Conservation (phyloP, 1,284 basidiomycete species). For the Boletus semigastroideus region DNA sequence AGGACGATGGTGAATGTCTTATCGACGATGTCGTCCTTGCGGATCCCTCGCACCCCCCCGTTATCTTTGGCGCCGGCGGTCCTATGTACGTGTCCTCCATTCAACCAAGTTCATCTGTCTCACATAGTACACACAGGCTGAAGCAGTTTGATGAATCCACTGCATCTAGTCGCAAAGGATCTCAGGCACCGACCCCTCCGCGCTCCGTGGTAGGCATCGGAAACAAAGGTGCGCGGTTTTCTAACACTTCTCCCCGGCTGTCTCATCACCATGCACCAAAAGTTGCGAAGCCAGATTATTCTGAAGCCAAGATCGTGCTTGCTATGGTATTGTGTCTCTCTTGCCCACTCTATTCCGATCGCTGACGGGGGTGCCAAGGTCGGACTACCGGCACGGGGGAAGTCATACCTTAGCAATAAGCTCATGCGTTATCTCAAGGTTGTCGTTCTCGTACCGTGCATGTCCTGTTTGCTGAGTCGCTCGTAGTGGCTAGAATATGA, state of each 20-base stretch:
- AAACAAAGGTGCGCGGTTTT: slow-evolving; percentile 59
- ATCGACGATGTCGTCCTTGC: slow-evolving; percentile 14
- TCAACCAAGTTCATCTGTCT: background rate
- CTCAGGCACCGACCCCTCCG: slow-evolving; percentile 72
- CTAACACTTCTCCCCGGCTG: background rate
- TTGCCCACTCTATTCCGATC: background rate
- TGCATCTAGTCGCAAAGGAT: slow-evolving; percentile 62
- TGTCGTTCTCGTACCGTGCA: slow-evolving; percentile 16
- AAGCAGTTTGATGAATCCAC: slow-evolving; percentile 78
- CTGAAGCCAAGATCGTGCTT: slow-evolving; percentile 96
- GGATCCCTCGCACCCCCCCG: slow-evolving; percentile 22
- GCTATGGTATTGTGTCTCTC: slow-evolving; percentile 78
- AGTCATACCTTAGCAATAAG: slow-evolving; percentile 85
- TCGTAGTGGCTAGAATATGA: slow-evolving; percentile 96
- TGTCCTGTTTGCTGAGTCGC: slow-evolving; percentile 10
- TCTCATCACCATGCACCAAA: background rate
- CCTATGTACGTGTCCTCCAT: slow-evolving; percentile 27
- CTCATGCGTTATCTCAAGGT: slow-evolving; percentile 80
- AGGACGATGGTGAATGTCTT: slow-evolving; percentile 15
- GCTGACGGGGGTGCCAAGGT: slow-evolving; percentile 46
- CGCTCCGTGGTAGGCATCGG: slow-evolving; percentile 79
- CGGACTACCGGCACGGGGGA: slow-evolving; percentile 80
- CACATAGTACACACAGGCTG: slow-evolving; percentile 48
- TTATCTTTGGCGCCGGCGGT: slow-evolving; percentile 33
- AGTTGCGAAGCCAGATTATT: slow-evolving; percentile 97